A percentile compares a stretch with the other conserved stretches of the same genome.
These are phyloP conservation scores for Cardamine chenopodiifolia DNA, from an alignment of 345 rosid genomes.

Conservation along the genomic window DNA sequence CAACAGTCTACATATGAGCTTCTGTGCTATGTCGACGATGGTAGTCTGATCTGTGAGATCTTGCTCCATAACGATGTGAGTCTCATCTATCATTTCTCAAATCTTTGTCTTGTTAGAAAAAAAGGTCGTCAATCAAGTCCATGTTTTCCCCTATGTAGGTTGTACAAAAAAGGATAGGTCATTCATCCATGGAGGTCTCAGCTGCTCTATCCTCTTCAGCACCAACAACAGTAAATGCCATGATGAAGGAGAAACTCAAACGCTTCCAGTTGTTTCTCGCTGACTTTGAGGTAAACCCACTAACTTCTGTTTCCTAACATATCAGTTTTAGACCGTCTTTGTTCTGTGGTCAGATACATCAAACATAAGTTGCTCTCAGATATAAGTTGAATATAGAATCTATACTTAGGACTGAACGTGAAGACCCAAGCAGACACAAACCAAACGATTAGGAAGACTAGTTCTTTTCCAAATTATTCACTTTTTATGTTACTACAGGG, in stretches of 20 bases:
- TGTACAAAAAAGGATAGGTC: slow-evolving; percentile 73
- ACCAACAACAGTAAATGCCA: slow-evolving; percentile 42
- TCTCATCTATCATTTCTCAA: slow-evolving; percentile 11
- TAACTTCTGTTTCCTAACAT: neutral
- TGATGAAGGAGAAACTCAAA: slow-evolving; percentile 76
- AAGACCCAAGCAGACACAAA: slow-evolving; percentile 7
- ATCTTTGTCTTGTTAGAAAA: neutral
- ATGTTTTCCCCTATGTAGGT: slow-evolving; percentile 52
- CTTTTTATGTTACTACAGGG: slow-evolving; percentile 57
- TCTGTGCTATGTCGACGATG: slow-evolving; percentile 78
- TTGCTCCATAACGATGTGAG: slow-evolving; percentile 77
- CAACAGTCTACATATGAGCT: slow-evolving; percentile 69
- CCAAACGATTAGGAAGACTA: neutral
- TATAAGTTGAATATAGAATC: slow-evolving; percentile 13
- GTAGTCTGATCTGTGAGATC: slow-evolving; percentile 91
- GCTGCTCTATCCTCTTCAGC: slow-evolving; percentile 80
- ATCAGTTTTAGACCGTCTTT: neutral
- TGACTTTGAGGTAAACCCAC: slow-evolving; percentile 72
- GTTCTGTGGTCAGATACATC: slow-evolving; percentile 6
- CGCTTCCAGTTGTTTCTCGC: slow-evolving; percentile 65
- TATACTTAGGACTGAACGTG: slow-evolving; percentile 12
- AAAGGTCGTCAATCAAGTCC: slow-evolving; percentile 1
- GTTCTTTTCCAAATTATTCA: neutral
- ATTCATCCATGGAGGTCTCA: slow-evolving; percentile 73
- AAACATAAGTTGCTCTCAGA: neutral